Percentiles rank a stretch among this genome's conserved stretches.
Evolutionary conservation across 768 basidiomycete species (phyloP).

Genomic region (Calvatia gigantea): DNA sequence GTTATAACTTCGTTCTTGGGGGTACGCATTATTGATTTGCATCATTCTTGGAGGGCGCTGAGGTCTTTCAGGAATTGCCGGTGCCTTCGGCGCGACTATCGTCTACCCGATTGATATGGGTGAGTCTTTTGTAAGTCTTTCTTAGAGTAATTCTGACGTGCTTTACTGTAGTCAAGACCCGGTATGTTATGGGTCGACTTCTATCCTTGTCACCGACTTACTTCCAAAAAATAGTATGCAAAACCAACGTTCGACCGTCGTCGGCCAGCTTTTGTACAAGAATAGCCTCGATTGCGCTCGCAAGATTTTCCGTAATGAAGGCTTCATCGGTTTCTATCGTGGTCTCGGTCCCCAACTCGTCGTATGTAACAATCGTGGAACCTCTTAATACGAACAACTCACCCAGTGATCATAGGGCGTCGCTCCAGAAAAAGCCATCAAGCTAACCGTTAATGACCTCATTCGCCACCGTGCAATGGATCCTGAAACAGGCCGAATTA

Average conservation of each 20-base stretch:
- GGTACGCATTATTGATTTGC: constrained; percentile 36
- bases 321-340: constrained; percentile 92
- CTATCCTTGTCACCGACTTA: not conserved
- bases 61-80: constrained; percentile 65
- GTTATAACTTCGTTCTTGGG: constrained; percentile 87
- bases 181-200: constrained; percentile 34
- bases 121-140: constrained; percentile 32
- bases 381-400: not conserved
- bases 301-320: constrained; percentile 95
- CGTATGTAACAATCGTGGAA: constrained; percentile 42
- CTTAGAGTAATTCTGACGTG: not conserved
- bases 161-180: constrained; percentile 63
- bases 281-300: constrained; percentile 92
- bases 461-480: constrained; percentile 82
- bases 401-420: constrained; percentile 59
- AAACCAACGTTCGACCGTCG: constrained; percentile 95
- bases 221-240: constrained; percentile 66
- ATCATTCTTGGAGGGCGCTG: not conserved
- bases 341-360: constrained; percentile 94
- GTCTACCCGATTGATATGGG: constrained; percentile 96
- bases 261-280: constrained; percentile 95
- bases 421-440: constrained; percentile 97
- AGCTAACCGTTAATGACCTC: constrained; percentile 93
- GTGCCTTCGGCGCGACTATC: constrained; percentile 93
- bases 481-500: constrained; percentile 94